These are phyloP conservation scores for Pyrenula aspistea DNA, from an alignment of 495 filamentous ascomycete species.

Conservation along the genomic window DNA sequence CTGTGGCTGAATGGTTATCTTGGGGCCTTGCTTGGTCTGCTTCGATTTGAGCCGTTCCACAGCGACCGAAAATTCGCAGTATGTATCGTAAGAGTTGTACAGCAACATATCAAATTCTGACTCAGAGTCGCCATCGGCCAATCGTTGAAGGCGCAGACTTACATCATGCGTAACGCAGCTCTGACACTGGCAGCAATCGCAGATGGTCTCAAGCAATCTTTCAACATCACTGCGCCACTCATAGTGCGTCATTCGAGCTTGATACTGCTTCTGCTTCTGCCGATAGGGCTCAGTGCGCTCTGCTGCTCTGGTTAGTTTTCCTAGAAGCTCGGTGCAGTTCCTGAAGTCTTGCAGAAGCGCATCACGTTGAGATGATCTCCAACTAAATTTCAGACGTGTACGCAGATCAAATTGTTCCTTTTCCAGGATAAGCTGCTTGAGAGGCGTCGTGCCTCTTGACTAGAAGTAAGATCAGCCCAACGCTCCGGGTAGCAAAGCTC, in stretches of 20 bases:
- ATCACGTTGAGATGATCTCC: background rate
- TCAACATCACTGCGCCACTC: background rate
- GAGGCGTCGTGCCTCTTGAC: background rate
- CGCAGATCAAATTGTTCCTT: background rate
- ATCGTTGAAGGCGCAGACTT: background rate
- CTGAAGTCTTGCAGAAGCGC: background rate
- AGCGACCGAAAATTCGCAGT: background rate
- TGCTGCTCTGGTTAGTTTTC: background rate
- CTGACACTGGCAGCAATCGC: background rate
- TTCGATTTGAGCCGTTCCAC: background rate
- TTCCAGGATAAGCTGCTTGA: background rate
- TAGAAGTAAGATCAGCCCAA: background rate
- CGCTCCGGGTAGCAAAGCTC: background rate
- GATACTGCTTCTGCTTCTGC: background rate
- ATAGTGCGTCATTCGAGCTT: background rate
- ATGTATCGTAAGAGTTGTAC: background rate
- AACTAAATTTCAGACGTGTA: background rate
- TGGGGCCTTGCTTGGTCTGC: background rate
- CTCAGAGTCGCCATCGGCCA: background rate
- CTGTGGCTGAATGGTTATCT: background rate
- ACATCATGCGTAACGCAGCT: background rate
- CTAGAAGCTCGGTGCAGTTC: background rate
- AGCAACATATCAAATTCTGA: background rate
- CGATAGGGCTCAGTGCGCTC: background rate
- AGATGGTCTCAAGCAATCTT: background rate